Evolutionary conservation across 73 alveolate genomes (phyloP).

Genomic region (Breviolum minutum): DNA sequence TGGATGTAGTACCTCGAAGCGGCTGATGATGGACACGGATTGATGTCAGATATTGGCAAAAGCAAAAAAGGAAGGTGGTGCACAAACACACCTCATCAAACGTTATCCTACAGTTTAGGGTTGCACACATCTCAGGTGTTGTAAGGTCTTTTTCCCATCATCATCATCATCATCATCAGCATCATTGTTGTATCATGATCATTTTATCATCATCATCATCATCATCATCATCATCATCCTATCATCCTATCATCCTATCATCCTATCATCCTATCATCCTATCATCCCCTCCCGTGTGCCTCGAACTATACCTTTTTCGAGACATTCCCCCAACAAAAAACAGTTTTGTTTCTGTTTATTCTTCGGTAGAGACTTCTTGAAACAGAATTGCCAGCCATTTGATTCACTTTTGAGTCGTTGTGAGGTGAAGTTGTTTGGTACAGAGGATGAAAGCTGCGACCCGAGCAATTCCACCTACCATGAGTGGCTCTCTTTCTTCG

Average conservation of each 20-base stretch:
- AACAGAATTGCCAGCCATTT: no score
- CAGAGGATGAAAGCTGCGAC: not conserved
- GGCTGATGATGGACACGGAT: not conserved
- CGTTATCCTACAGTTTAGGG: not conserved
- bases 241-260: no score
- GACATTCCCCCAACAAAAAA: no score
- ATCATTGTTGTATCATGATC: no score
- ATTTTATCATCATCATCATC: not conserved
- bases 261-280: no score
- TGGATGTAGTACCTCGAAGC: not conserved
- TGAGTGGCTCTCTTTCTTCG: constrained; percentile 35
- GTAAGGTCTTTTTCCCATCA: not conserved
- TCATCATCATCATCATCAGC: no score
- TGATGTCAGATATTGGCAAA: no score
- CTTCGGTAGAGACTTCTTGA: no score
- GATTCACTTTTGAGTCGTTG: no score
- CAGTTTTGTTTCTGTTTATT: no score
- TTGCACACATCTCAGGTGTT: not conserved
- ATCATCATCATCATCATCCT: not conserved
- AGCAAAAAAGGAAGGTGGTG: not conserved
- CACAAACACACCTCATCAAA: not conserved
- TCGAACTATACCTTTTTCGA: no score
- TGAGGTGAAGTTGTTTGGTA: constrained; percentile 27
- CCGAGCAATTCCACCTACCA: not conserved
- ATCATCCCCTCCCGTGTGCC: no score